Conservation (phyloP, 2,329 filamentous ascomycete genomes). For the Cladosporium sp. region DNA sequence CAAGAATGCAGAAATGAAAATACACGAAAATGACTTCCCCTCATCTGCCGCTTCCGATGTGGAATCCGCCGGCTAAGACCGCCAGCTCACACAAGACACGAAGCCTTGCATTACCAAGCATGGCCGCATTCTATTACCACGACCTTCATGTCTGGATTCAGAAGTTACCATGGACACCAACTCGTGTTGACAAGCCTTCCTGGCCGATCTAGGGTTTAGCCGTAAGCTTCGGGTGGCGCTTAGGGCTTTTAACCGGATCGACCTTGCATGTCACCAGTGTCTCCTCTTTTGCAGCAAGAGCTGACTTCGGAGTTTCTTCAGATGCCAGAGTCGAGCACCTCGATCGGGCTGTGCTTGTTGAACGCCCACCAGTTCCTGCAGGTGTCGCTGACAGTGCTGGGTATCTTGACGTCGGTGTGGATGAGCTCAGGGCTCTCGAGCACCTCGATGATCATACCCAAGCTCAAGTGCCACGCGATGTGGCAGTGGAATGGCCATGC, state of each 20-base stretch:
- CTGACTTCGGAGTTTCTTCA: background rate
- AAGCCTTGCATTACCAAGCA: background rate
- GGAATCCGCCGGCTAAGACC: slow-evolving; percentile 6
- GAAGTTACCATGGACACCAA: too few relatives aligned
- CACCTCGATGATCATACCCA: slow-evolving; percentile 29
- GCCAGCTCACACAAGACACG: slow-evolving; percentile 2
- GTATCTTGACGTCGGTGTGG: slow-evolving; percentile 43
- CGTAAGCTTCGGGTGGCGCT: slow-evolving; percentile 12
- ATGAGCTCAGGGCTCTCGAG: slow-evolving; percentile 45
- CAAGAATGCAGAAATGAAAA: background rate
- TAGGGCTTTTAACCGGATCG: slow-evolving; percentile 18
- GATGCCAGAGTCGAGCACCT: slow-evolving; percentile 5
- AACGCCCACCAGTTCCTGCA: slow-evolving; percentile 48
- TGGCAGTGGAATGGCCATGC: slow-evolving; percentile 35
- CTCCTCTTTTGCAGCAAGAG: slow-evolving; percentile 7
- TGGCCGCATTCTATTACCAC: background rate
- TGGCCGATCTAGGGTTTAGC: slow-evolving; percentile 11
- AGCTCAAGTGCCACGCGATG: slow-evolving; percentile 32
- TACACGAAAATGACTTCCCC: background rate
- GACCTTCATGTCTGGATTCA: background rate
- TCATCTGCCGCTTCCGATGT: background rate
- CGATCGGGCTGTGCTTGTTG: slow-evolving; percentile 15
- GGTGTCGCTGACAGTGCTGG: slow-evolving; percentile 51
- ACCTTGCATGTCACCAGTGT: background rate
- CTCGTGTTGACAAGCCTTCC: background rate